Evolutionary conservation across 2,329 filamentous ascomycete species (phyloP).

Genomic region (Pestalotiopsis sp.): DNA sequence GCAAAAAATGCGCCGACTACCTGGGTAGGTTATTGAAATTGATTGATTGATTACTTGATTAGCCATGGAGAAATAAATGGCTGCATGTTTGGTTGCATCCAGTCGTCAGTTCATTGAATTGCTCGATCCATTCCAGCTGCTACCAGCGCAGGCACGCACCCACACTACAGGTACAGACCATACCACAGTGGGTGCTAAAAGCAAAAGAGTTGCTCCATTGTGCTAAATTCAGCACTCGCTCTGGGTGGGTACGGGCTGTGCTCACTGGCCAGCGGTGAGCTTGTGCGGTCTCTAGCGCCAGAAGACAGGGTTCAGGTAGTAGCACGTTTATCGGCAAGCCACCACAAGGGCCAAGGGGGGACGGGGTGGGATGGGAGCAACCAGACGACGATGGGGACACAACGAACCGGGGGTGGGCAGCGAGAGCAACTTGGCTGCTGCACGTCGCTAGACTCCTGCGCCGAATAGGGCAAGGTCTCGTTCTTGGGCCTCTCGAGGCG

Average conservation of each 20-base stretch:
- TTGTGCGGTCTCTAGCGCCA: conserved; percentile 13
- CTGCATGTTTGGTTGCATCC: conserved; percentile 2
- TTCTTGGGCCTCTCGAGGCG: conserved; percentile 11
- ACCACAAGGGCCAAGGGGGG: conserved; percentile 2
- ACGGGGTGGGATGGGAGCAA: neutral
- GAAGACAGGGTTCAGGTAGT: neutral
- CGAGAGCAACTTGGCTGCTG: neutral
- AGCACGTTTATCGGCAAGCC: conserved; percentile 12
- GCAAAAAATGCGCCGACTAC: neutral
- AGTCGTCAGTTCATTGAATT: conserved; percentile 8
- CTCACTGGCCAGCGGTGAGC: conserved; percentile 12
- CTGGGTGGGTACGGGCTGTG: neutral
- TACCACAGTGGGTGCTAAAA: neutral
- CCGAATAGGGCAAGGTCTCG: conserved; percentile 5
- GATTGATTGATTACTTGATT: neutral
- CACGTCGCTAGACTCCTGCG: conserved; percentile 5
- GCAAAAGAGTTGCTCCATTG: neutral
- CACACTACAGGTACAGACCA: neutral
- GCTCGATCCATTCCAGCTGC: conserved; percentile 3
- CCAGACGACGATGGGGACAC: neutral
- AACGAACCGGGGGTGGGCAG: neutral
- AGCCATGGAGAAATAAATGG: neutral
- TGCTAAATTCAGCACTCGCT: conserved; percentile 7
- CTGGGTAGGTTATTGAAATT: neutral
- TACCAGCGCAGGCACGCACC: neutral